Conservation (phyloP, 257 asterid genomes). For the Verbena officinalis region DNA sequence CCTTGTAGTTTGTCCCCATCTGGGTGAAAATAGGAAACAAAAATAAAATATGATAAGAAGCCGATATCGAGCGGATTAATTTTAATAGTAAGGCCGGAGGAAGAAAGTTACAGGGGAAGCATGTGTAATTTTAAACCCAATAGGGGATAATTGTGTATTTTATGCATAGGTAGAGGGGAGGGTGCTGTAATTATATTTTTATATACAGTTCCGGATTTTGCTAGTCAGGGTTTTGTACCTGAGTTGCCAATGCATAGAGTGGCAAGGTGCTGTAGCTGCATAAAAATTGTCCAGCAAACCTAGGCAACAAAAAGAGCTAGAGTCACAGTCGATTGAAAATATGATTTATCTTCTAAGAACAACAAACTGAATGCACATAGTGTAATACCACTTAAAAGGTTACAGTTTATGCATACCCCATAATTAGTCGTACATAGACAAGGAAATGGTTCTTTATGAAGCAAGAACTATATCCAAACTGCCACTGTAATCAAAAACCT, state of each 20-base stretch:
- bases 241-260: constrained; percentile 65
- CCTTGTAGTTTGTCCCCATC: constrained; percentile 92
- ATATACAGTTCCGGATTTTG: constrained; percentile 23
- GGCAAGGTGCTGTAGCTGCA: constrained; percentile 86
- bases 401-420: constrained; percentile 51
- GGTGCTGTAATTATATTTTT: not conserved
- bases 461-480: constrained; percentile 75
- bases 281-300: constrained; percentile 67
- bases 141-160: too few relatives aligned
- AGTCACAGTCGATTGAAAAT: not conserved
- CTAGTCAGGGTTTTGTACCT: constrained; percentile 22
- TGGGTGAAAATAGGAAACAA: constrained; percentile 12
- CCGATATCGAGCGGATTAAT: too few relatives aligned
- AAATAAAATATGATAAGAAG: not conserved
- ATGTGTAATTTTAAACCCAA: too few relatives aligned
- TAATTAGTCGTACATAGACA: constrained; percentile 59
- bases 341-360: not conserved
- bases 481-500: constrained; percentile 57
- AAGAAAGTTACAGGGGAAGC: too few relatives aligned
- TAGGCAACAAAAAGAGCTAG: constrained; percentile 10
- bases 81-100: too few relatives aligned
- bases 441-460: constrained; percentile 63
- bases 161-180: too few relatives aligned
- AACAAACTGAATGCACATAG: not conserved
- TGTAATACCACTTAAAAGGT: not conserved